Base-by-base conservation (phyloP, 768 basidiomycete genomes). In the Dentipellis fragilis region DNA sequence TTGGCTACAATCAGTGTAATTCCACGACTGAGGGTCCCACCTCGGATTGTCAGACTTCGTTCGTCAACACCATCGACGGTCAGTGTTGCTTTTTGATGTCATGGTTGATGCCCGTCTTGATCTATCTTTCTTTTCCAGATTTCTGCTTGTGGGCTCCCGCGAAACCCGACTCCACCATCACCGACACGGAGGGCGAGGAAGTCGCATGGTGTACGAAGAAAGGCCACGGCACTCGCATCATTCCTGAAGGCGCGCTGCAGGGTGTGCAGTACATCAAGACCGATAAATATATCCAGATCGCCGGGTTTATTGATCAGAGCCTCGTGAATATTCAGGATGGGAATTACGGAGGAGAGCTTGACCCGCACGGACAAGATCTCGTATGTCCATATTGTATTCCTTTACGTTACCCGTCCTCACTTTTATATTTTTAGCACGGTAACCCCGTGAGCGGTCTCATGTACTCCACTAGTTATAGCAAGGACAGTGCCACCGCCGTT, bases 121-220 rank as follows among this genome's bases (percentile, higher is more conserved):
- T n/a, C n/a, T n/a, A n/a, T n/a, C n/a, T n/a, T 29, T 29, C 6
- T 29, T 29, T 29, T 29, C 29, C 23, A 87, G 86, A 88, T 62
- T 87, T 84, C 67, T 88, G 86, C 59, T 62, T 87, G 0, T 87
- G 83, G 81, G 82, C 74, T 36, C 78, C 84, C 0, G 61, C 73
- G 0, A 67, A 68, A 16, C 71, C 76, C 2, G 72, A 79, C 65
- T 72, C 76, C 10, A 67, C 70, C 14, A 82, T 92, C 48, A 83
- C 76, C 36, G 75, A 85, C 58, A 78, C 77, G 2, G 90, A 93
- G 65, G 82, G 77, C 40, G 72, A 80, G 64, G 82, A 80, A 63
- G 84, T 92, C 10, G 81, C 87, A 1, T 93, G 80, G 77, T 93
- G 88, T 70, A 80, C 82, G n/a, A 80, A 84, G 65, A 74, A 75